Evolutionary conservation across 495 filamentous ascomycete genomes (phyloP).

Genomic region (Margaritispora aquatica): DNA sequence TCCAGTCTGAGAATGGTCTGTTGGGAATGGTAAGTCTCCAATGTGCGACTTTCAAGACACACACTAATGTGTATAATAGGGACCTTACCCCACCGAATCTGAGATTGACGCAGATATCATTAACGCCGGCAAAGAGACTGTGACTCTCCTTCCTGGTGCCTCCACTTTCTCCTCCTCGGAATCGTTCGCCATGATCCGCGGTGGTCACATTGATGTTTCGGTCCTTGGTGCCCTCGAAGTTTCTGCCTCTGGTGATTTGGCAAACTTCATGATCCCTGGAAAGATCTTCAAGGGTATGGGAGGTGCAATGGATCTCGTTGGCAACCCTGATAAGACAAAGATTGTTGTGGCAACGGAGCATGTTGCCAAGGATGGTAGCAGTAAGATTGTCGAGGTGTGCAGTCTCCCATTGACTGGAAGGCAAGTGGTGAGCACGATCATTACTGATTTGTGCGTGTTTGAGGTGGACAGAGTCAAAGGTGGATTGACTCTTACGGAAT

Average conservation of each 20-base stretch:
- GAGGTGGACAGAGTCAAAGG: slow-evolving; percentile 71
- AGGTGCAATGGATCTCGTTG: slow-evolving; percentile 90
- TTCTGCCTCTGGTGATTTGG: slow-evolving; percentile 71
- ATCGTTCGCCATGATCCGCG: slow-evolving; percentile 91
- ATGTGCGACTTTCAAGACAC: slow-evolving; percentile 64
- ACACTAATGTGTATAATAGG: slow-evolving; percentile 26
- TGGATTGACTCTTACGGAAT: slow-evolving; percentile 70
- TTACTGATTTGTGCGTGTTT: slow-evolving; percentile 88
- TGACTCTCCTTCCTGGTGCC: slow-evolving; percentile 76
- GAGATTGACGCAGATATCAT: slow-evolving; percentile 70
- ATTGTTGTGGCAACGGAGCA: slow-evolving; percentile 97
- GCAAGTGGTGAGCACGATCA: slow-evolving; percentile 80
- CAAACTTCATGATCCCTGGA: slow-evolving; percentile 91
- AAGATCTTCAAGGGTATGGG: slow-evolving; percentile 93
- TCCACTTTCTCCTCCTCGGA: slow-evolving; percentile 80
- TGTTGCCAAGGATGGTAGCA: slow-evolving; percentile 82
- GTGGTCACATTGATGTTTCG: slow-evolving; percentile 80
- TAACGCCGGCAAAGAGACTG: slow-evolving; percentile 93
- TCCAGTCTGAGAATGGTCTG: slow-evolving; percentile 94
- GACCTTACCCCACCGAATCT: slow-evolving; percentile 67
- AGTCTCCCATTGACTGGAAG: slow-evolving; percentile 82
- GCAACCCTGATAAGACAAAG: slow-evolving; percentile 78
- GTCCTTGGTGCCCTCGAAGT: slow-evolving; percentile 94
- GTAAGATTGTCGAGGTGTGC: slow-evolving; percentile 89
- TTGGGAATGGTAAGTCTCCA: slow-evolving; percentile 53